Conservation (phyloP, 2,329 filamentous ascomycete species). For the Aspergillus jensenii region DNA sequence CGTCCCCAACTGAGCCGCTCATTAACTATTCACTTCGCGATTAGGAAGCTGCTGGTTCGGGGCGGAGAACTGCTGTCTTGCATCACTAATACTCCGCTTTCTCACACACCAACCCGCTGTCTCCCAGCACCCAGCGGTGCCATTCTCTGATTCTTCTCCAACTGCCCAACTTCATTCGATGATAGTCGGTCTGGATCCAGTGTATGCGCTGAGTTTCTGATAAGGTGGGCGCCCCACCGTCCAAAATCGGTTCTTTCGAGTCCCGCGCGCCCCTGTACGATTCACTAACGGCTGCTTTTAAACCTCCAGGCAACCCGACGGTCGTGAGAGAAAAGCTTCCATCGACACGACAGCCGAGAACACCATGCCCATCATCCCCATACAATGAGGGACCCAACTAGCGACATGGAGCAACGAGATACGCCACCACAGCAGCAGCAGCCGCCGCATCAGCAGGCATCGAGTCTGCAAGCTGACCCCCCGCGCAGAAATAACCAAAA, state of each 20-base stretch:
- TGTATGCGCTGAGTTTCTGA: constrained; percentile 6
- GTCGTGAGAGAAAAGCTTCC: neutral
- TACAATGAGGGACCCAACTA: constrained; percentile 39
- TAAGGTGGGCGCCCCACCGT: constrained; percentile 8
- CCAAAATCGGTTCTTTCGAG: neutral
- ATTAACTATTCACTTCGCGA: neutral
- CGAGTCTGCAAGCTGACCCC: constrained; percentile 32
- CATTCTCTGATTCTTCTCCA: neutral
- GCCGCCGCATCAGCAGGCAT: constrained; percentile 13
- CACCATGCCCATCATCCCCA: constrained; percentile 31
- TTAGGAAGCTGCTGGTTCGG: neutral
- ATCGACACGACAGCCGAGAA: constrained; percentile 7
- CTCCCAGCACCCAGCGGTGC: neutral
- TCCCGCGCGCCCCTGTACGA: neutral
- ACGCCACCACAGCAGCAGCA: constrained; percentile 15
- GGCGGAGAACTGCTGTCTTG: neutral
- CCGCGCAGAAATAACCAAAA: constrained; percentile 33
- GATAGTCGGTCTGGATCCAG: constrained; percentile 4
- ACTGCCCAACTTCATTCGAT: neutral
- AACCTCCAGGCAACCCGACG: neutral
- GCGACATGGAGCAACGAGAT: constrained; percentile 35
- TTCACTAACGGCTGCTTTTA: neutral
- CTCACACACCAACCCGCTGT: neutral
- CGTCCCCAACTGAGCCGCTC: neutral
- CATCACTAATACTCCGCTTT: neutral